These are phyloP conservation scores for Marasmius tenuissimus DNA, from an alignment of 1,284 basidiomycete species.

Conservation along the genomic window DNA sequence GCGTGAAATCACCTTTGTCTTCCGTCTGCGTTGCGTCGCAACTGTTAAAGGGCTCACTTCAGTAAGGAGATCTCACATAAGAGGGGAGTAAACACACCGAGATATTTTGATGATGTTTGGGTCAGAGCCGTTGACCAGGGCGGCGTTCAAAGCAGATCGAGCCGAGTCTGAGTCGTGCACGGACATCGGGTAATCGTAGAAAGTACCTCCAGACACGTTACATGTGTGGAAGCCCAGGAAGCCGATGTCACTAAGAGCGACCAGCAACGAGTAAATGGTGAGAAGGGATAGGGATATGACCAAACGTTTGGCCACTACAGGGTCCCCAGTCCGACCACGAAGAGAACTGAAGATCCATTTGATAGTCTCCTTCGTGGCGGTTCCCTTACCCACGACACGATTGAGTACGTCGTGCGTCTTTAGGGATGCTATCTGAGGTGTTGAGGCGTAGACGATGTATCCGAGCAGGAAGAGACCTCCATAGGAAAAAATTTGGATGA, in stretches of 20 bases:
- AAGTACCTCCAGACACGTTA: not conserved
- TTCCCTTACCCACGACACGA: conserved; percentile 18
- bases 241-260: conserved; percentile 3
- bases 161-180: not conserved
- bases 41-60: not conserved
- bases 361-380: conserved; percentile 9
- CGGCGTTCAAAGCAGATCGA: conserved; percentile 3
- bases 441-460: conserved; percentile 18
- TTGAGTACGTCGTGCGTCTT: conserved; percentile 23
- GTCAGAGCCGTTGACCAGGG: conserved; percentile 15
- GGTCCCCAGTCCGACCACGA: conserved; percentile 10
- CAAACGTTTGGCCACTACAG: not conserved
- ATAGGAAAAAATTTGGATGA: conserved; percentile 21
- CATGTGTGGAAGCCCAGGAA: conserved; percentile 6
- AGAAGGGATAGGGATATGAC: not conserved
- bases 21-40: not conserved
- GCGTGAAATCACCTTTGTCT: conserved; percentile 3
- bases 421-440: conserved; percentile 18
- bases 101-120: conserved; percentile 9
- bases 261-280: not conserved
- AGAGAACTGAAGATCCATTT: conserved; percentile 19
- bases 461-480: conserved; percentile 20
- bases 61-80: not conserved
- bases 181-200: conserved; percentile 1
- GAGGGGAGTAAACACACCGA: conserved; percentile 6